Evolutionary conservation across 2,329 filamentous ascomycete genomes (phyloP).

Genomic region (Talaromyces sp.): DNA sequence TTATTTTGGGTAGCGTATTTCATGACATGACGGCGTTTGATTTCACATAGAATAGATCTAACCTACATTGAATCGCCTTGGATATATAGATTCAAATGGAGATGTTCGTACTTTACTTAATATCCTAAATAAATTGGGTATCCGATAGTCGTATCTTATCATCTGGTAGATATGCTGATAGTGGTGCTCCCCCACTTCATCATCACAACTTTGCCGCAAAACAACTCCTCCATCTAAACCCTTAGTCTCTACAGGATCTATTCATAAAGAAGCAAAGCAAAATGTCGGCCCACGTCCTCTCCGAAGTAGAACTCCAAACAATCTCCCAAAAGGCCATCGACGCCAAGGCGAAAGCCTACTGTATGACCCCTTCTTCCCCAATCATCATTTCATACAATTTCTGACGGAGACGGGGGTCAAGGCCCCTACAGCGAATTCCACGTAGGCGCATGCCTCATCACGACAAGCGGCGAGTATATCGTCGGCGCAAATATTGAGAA

Average conservation of each 20-base stretch:
- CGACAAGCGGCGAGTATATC: constrained; percentile 55
- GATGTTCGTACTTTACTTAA: neutral
- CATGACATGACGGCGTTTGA: constrained; percentile 2
- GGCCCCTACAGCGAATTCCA: constrained; percentile 87
- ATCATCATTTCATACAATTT: neutral
- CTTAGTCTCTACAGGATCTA: neutral
- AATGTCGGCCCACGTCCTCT: constrained; percentile 45
- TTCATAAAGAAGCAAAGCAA: neutral
- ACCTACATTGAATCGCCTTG: neutral
- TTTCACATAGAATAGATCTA: neutral
- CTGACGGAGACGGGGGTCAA: constrained; percentile 26
- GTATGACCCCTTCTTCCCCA: constrained; percentile 36
- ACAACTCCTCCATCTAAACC: neutral
- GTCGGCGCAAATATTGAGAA: constrained; percentile 91
- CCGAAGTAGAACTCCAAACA: constrained; percentile 59
- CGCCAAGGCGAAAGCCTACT: constrained; percentile 79
- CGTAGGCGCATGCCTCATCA: constrained; percentile 78
- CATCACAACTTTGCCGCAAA: neutral
- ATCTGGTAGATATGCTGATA: neutral
- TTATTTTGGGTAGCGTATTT: constrained; percentile 48
- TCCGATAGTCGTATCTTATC: neutral
- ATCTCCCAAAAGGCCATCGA: constrained; percentile 62
- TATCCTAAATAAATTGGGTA: neutral
- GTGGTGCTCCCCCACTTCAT: neutral
- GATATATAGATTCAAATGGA: neutral